Percentiles rank a stretch among this genome's conserved stretches.
These are phyloP conservation scores for Backusella psychrophila DNA, from an alignment of 192 early-diverging fungal species.

Conservation along the genomic window DNA sequence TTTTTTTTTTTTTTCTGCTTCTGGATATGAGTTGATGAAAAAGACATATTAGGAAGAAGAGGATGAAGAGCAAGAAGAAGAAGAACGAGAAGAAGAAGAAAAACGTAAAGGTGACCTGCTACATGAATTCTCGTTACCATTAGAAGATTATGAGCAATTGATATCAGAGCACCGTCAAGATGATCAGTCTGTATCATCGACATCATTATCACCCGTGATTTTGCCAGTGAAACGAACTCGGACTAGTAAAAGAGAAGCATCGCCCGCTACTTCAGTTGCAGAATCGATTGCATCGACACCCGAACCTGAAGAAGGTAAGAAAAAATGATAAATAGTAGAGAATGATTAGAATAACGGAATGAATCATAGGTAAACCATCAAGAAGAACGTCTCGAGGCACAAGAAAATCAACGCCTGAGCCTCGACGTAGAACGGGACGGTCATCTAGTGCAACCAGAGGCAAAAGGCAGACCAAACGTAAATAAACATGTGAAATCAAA, in stretches of 20 bases:
- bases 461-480: constrained; percentile 20
- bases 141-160: constrained; percentile 46
- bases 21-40: no score
- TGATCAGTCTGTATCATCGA: constrained; percentile 21
- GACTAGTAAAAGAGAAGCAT: constrained; percentile 38
- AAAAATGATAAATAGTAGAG: not conserved
- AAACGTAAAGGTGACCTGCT: constrained; percentile 24
- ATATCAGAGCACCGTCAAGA: constrained; percentile 45
- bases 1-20: not conserved
- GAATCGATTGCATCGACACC: constrained; percentile 49
- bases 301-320: constrained; percentile 50
- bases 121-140: constrained; percentile 46
- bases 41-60: constrained; percentile 37
- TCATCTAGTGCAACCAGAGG: constrained; percentile 16
- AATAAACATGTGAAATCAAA: constrained; percentile 19
- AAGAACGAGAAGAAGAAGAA: constrained; percentile 33
- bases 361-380: constrained; percentile 12
- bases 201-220: constrained; percentile 24
- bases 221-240: constrained; percentile 38
- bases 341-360: not conserved
- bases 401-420: constrained; percentile 27
- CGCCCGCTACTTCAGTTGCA: constrained; percentile 42
- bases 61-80: constrained; percentile 32
- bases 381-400: constrained; percentile 19
- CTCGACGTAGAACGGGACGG: constrained; percentile 13